phyloP scores from a whole-genome alignment of 2,329 filamentous ascomycete species.

The Dothistroma pini region DNA sequence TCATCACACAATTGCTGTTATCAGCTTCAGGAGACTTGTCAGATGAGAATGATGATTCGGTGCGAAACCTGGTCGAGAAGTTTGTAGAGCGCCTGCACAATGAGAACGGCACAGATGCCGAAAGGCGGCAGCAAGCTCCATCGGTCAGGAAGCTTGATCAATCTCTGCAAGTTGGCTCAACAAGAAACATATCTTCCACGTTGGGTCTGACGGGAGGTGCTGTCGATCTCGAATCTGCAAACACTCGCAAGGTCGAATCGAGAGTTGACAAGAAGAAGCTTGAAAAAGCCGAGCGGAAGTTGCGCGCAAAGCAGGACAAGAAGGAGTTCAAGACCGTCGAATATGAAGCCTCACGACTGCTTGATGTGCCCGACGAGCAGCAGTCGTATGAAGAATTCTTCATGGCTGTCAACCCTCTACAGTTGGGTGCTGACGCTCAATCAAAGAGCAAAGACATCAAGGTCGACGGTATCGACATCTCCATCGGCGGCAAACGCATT shows the following conservation, averaged over 20 bases:
- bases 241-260: slow-evolving; percentile 90
- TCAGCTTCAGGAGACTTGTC: slow-evolving; percentile 87
- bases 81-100: slow-evolving; percentile 80
- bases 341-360: slow-evolving; percentile 88
- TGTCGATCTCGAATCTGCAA: slow-evolving; percentile 92
- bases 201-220: slow-evolving; percentile 77
- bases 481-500: slow-evolving; percentile 84
- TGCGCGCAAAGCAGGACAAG: slow-evolving; percentile 96
- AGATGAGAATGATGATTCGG: slow-evolving; percentile 66
- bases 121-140: slow-evolving; percentile 67
- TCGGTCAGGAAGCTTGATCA: slow-evolving; percentile 84
- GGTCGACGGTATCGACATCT: slow-evolving; percentile 91
- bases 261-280: slow-evolving; percentile 98
- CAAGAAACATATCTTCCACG: slow-evolving; percentile 94
- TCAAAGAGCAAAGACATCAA: slow-evolving; percentile 98
- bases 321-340: slow-evolving; percentile 98
- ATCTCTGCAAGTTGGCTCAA: slow-evolving; percentile 87
- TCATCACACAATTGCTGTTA: slow-evolving; percentile 82
- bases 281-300: slow-evolving; percentile 96
- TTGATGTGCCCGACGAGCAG: slow-evolving; percentile 75
- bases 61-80: slow-evolving; percentile 80
- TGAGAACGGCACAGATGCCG: slow-evolving; percentile 64
- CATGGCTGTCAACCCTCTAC: slow-evolving; percentile 97
- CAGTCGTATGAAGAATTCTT: slow-evolving; percentile 99
- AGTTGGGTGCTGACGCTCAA: slow-evolving; percentile 66